Evolutionary conservation across 148 eudicot genomes (phyloP).

Genomic region (Persicaria tinctoria): DNA sequence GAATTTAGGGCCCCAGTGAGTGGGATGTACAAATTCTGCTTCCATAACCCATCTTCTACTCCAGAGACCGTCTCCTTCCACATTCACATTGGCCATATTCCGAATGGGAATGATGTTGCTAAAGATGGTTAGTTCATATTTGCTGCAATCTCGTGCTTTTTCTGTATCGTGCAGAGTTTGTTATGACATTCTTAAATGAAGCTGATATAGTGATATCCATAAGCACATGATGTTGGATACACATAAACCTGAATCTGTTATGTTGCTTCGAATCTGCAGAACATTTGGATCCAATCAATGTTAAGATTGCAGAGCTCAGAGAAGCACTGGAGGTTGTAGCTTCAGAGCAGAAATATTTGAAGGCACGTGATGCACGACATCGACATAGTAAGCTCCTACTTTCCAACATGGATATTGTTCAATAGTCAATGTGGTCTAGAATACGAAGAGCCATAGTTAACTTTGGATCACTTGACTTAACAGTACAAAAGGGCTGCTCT

Average conservation of each 20-base stretch:
- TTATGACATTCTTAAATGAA: neutral
- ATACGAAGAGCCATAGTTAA: neutral
- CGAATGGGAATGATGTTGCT: neutral
- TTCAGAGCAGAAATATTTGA: constrained; percentile 10
- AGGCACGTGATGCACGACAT: constrained; percentile 12
- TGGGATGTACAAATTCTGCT: constrained; percentile 13
- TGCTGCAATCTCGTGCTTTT: neutral
- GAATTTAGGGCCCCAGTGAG: constrained; percentile 1
- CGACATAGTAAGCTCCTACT: constrained; percentile 7
- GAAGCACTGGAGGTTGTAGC: constrained; percentile 10
- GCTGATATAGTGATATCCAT: neutral
- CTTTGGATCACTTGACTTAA: neutral
- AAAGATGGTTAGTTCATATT: constrained; percentile 9
- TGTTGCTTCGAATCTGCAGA: neutral
- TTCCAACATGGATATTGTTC: neutral
- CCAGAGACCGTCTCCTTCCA: constrained; percentile 11
- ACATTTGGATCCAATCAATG: constrained; percentile 13
- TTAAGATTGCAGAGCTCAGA: constrained; percentile 13
- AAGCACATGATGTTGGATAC: too few relatives aligned
- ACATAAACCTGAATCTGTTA: neutral
- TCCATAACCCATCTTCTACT: constrained; percentile 1
- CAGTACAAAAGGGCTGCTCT: neutral
- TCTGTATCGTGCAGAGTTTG: neutral
- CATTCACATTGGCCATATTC: constrained; percentile 9
- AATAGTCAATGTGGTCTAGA: too few relatives aligned